Evolutionary conservation across 768 basidiomycete species (phyloP).

Genomic region (Xerocomellus intermedius): DNA sequence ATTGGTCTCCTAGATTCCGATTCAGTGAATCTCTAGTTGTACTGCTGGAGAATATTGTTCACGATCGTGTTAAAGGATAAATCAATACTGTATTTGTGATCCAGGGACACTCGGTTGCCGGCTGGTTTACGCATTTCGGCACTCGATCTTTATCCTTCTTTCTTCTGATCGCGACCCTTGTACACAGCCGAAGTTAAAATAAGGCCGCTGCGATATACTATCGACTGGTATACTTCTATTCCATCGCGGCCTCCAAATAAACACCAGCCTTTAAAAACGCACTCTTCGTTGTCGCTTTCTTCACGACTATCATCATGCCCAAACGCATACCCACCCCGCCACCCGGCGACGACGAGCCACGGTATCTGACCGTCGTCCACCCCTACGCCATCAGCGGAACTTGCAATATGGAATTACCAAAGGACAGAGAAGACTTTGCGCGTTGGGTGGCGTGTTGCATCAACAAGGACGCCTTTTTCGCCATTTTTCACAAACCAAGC

Average conservation of each 20-base stretch:
- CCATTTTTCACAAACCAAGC: constrained; percentile 45
- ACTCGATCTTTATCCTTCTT: neutral
- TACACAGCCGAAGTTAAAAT: neutral
- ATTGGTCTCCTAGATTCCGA: neutral
- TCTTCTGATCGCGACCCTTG: neutral
- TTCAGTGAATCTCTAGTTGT: neutral
- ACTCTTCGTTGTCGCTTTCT: neutral
- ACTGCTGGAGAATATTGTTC: neutral
- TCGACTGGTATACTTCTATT: neutral
- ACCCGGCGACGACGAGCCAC: constrained; percentile 43
- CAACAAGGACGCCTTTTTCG: constrained; percentile 33
- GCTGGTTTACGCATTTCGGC: neutral
- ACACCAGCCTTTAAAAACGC: neutral
- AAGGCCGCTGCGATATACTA: neutral
- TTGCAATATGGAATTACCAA: constrained; percentile 40
- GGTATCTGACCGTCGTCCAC: constrained; percentile 43
- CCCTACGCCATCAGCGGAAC: constrained; percentile 41
- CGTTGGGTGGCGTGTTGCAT: constrained; percentile 45
- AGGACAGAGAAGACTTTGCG: constrained; percentile 39
- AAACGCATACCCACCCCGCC: constrained; percentile 44
- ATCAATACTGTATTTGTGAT: neutral
- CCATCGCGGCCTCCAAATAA: constrained; percentile 1
- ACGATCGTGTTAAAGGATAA: too few relatives aligned
- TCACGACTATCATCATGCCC: constrained; percentile 30
- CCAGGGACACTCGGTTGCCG: neutral